phyloP scores from a whole-genome alignment of 2,329 filamentous ascomycete species.

The Pseudogymnoascus sp. region DNA sequence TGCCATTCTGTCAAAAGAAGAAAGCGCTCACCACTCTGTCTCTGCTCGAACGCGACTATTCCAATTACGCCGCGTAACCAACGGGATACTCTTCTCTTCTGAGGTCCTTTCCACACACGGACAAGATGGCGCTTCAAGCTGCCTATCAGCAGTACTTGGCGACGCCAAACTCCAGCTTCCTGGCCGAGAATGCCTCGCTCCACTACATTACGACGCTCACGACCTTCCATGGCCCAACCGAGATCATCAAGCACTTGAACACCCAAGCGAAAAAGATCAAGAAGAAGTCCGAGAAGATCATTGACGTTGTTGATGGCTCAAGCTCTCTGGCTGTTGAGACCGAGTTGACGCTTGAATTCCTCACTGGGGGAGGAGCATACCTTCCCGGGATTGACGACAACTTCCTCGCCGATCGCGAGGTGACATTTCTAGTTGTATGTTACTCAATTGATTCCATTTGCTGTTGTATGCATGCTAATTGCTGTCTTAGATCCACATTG shows the following conservation, averaged over 20 bases:
- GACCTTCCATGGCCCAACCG: slow-evolving; percentile 57
- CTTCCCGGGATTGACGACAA: slow-evolving; percentile 88
- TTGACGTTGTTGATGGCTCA: slow-evolving; percentile 63
- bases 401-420: slow-evolving; percentile 75
- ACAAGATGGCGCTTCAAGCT: slow-evolving; percentile 40
- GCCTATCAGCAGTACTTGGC: slow-evolving; percentile 66
- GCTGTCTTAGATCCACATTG: slow-evolving; percentile 64
- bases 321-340: slow-evolving; percentile 66
- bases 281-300: slow-evolving; percentile 71
- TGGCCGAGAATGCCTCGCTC: slow-evolving; percentile 58
- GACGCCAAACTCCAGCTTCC: slow-evolving; percentile 52
- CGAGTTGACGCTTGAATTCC: slow-evolving; percentile 75
- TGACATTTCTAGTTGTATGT: slow-evolving; percentile 73
- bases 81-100: background rate
- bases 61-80: background rate
- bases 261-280: slow-evolving; percentile 64
- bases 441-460: background rate
- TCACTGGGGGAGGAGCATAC: slow-evolving; percentile 72
- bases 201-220: slow-evolving; percentile 89
- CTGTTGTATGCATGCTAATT: slow-evolving; percentile 15
- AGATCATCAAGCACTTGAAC: slow-evolving; percentile 75
- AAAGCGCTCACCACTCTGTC: background rate
- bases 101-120: background rate
- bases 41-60: slow-evolving; percentile 7
- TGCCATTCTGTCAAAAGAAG: background rate